A percentile compares a stretch with the other conserved stretches of the same genome.
These are phyloP conservation scores for Fusarium paranaense DNA, from an alignment of 2,329 filamentous ascomycete species.

Conservation along the genomic window DNA sequence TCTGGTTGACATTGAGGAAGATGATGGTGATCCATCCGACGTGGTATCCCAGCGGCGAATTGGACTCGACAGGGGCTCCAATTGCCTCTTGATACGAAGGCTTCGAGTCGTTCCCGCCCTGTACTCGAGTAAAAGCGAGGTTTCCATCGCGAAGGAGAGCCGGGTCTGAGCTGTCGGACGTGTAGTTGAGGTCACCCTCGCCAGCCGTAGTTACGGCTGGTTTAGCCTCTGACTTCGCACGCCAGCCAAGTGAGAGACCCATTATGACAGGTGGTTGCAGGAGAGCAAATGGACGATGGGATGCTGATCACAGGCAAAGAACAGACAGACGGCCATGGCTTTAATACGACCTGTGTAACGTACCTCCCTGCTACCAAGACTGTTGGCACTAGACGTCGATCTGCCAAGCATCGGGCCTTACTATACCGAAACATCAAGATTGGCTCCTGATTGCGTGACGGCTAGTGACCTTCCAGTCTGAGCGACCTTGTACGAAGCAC, in stretches of 20 bases:
- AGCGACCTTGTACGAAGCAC: conserved; percentile 14
- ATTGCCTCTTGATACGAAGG: conserved; percentile 69
- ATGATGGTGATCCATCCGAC: conserved; percentile 68
- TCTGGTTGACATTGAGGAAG: conserved; percentile 71
- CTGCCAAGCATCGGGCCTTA: not conserved
- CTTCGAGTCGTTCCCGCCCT: conserved; percentile 61
- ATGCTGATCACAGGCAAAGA: not conserved
- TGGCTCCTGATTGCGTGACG: conserved; percentile 24
- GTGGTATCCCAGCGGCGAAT: conserved; percentile 69
- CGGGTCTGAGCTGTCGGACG: conserved; percentile 24
- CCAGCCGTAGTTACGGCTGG: not conserved
- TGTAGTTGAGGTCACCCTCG: conserved; percentile 54
- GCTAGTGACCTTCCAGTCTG: conserved; percentile 22
- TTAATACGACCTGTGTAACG: not conserved
- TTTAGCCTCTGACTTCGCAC: not conserved
- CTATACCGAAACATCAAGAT: not conserved
- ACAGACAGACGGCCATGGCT: too few species aligned
- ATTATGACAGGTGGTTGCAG: not conserved
- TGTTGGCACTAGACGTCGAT: not conserved
- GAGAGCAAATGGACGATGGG: not conserved
- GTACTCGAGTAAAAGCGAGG: conserved; percentile 32
- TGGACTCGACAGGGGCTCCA: conserved; percentile 70
- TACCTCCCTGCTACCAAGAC: not conserved
- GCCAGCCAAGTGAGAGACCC: conserved; percentile 6
- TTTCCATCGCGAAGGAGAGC: conserved; percentile 34